phyloP scores from a whole-genome alignment of 805 yeast genomes.

The Schizosaccharomyces japonicus region DNA sequence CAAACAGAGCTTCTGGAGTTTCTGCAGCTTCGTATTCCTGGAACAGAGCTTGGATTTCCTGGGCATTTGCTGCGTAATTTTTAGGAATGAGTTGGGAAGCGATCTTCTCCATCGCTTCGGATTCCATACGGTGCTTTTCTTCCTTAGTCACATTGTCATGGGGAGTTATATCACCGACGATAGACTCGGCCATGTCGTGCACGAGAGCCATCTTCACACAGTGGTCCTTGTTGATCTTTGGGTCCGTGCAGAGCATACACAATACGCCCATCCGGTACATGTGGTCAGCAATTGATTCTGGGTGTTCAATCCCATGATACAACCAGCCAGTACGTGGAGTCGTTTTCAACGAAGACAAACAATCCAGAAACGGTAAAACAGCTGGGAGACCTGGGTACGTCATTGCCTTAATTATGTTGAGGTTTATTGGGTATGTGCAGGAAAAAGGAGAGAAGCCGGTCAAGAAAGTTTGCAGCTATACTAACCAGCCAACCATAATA shows the following conservation, averaged over 20 bases:
- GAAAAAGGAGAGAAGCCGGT: too few species aligned
- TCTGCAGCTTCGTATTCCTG: slow-evolving; percentile 70
- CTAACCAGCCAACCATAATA: too few species aligned
- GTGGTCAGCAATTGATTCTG: slow-evolving; percentile 41
- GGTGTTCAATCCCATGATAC: slow-evolving; percentile 32
- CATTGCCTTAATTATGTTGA: slow-evolving; percentile 7
- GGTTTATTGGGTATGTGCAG: too few species aligned
- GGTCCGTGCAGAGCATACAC: slow-evolving; percentile 36
- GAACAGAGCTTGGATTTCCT: slow-evolving; percentile 52
- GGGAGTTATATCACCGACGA: slow-evolving; percentile 91
- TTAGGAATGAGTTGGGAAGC: slow-evolving; percentile 32
- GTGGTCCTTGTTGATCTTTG: slow-evolving; percentile 14
- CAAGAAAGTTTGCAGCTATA: too few species aligned
- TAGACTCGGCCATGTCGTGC: slow-evolving; percentile 82
- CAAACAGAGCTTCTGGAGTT: slow-evolving; percentile 62
- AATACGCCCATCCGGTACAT: slow-evolving; percentile 85
- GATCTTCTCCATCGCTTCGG: slow-evolving; percentile 43
- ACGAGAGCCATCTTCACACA: slow-evolving; percentile 71
- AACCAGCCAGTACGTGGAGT: slow-evolving; percentile 90
- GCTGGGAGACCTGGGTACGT: too few species aligned
- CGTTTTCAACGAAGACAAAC: slow-evolving; percentile 45
- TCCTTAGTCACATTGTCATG: slow-evolving; percentile 42
- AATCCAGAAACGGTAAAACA: slow-evolving; percentile 32
- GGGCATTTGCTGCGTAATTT: slow-evolving; percentile 39
- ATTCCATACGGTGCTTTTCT: slow-evolving; percentile 71